These are phyloP conservation scores for Nicotiana paniculata DNA, from an alignment of 257 asterid species.

Conservation along the genomic window DNA sequence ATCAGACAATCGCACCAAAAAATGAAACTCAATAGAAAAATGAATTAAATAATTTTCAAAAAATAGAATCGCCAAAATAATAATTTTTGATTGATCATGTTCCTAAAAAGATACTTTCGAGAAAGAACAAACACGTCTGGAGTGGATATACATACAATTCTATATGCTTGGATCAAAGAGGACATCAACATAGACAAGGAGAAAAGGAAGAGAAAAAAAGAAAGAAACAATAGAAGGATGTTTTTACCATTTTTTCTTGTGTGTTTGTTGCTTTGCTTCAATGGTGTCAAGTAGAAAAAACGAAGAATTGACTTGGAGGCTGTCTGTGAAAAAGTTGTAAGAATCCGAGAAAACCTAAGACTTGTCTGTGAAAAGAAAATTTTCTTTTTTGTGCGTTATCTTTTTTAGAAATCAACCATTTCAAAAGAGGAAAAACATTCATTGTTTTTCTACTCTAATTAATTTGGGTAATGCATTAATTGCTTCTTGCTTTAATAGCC, in stretches of 20 bases:
- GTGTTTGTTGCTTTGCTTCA: background rate
- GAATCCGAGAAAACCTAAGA: constrained; percentile 6
- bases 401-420: background rate
- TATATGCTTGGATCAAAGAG: background rate
- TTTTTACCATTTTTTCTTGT: constrained; percentile 1
- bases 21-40: too few species aligned
- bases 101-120: too few species aligned
- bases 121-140: too few species aligned
- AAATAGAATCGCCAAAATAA: too few species aligned
- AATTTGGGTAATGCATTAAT: constrained; percentile 1
- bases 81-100: too few species aligned
- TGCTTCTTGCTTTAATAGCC: background rate
- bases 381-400: background rate
- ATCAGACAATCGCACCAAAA: too few species aligned
- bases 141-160: too few species aligned
- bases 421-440: constrained; percentile 2
- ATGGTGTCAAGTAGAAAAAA: background rate
- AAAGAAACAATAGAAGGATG: background rate
- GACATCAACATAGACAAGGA: background rate
- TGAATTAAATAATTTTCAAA: too few species aligned
- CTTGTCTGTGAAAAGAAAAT: background rate
- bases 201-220: background rate
- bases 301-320: background rate
- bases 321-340: background rate
- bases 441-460: background rate